Evolutionary conservation across 371 early-diverging fungal species (phyloP), one percentile per base, ranked within the genome.

Genomic region (Syncephalastrum monosporum): DNA sequence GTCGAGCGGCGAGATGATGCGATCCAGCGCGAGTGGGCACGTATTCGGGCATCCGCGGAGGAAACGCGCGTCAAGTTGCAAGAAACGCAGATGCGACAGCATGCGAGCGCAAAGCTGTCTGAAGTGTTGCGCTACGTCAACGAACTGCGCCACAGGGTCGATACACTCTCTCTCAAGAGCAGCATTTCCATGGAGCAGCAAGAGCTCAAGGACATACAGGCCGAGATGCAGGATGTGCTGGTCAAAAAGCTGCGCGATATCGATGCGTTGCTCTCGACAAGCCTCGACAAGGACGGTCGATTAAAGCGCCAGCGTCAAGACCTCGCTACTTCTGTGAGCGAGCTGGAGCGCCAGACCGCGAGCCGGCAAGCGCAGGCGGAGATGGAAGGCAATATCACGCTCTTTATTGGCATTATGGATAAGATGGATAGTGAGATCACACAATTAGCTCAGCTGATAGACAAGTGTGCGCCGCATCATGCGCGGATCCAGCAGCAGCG

Each of bases 401-500:
- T 67, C 10, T 77, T 80, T 52, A 65, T 81, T 56, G 68, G 57
- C n/a, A 68, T 77, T 3, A 68, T 69, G 7, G 75, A 77, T 47
- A 70, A 75, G 61, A 59, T 82, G 24, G 71, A 78, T 24, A 55
- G 58, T 4, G 67, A 73, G 21, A 75, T 80, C 21, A 25, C 53
- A 4, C 50, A 60, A 33, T 48, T 80, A 7, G 50, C 68, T 12
- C 59, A 55, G 42, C 61, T 65, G 2, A 59, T 76, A 7, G 75
- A 50, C 4, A 61, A 68, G 15, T 63, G 71, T 14, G 66, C 78
- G 2, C 68, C 76, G 2, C 69, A 69, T 6, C 60, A 69, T 47
- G 77, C 79, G 3, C 61, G 60, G 15, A 50, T 70, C 0, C 66
- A 69, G 15, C 64, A 75, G 5, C 63, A 75, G 27, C 57, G 58